A percentile compares a stretch with the other conserved stretches of the same genome.
These are phyloP conservation scores for Wickerhamia fluorescens DNA, from an alignment of 805 yeast species.

Conservation along the genomic window DNA sequence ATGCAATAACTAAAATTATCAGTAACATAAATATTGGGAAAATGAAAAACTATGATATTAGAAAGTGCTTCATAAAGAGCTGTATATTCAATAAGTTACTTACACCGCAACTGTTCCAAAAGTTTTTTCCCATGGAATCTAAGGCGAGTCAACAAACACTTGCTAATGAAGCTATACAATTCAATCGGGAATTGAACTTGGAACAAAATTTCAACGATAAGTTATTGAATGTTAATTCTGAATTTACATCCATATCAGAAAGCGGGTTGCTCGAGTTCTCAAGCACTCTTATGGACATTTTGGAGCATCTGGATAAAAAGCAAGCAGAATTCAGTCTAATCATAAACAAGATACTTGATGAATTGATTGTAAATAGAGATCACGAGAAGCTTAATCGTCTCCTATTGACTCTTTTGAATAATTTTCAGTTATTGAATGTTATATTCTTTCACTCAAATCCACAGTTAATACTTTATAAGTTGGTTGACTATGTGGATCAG, in stretches of 20 bases:
- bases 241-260: constrained; percentile 35
- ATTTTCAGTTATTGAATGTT: constrained; percentile 12
- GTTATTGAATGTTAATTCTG: constrained; percentile 26
- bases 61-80: constrained; percentile 22
- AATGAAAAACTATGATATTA: constrained; percentile 13
- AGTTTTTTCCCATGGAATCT: constrained; percentile 22
- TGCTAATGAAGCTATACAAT: constrained; percentile 20
- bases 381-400: constrained; percentile 22
- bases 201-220: constrained; percentile 22
- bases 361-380: constrained; percentile 19
- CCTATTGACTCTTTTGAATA: constrained; percentile 6
- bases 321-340: constrained; percentile 19
- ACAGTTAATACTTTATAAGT: constrained; percentile 8
- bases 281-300: constrained; percentile 11
- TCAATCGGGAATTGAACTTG: constrained; percentile 15
- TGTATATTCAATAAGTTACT: constrained; percentile 23
- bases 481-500: constrained; percentile 11
- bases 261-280: constrained; percentile 27
- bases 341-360: constrained; percentile 14
- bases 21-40: constrained; percentile 6
- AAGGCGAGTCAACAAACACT: constrained; percentile 16
- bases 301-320: constrained; percentile 16
- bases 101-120: constrained; percentile 17
- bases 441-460: constrained; percentile 6
- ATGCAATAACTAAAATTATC: constrained; percentile 1